Evolutionary conservation across 805 yeast species (phyloP), one percentile per base, ranked within the genome.

Genomic region (Nakazawaea anatomiae): DNA sequence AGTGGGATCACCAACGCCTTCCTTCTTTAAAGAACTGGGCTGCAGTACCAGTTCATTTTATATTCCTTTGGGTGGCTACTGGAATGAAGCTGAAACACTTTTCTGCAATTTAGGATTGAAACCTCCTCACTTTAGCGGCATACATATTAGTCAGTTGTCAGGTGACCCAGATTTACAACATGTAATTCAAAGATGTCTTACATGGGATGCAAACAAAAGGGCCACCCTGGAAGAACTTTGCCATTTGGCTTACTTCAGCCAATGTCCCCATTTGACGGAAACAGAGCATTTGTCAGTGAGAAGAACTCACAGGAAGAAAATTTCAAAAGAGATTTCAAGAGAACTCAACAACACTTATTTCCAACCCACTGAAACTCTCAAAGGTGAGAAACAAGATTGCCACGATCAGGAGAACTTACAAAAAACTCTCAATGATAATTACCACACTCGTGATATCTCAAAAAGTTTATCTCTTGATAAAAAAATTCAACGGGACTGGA

Each of bases 141-240:
- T 71, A 3, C 68, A 69, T 8, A 67, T 83, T 9, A 68, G 73
- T 12, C 64, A 71, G 5, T 55, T 84, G 8, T 61, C 83, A 5
- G 71, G 76, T 7, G 67, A 76, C 52, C 65, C 51, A 58, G 74
- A 63, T 60, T 75, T 65, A 59, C 78, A 60, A 57, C 73, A 65
- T 48, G 68, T 68, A 53, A 76, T 74, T 7, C 65, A 64, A 54
- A 58, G 65, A 1, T 86, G 91, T 58, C 70, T 90, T 35, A 69
- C 75, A 47, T 90, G 97, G 96, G 83, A 89, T 65, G 95, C 96
- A 1, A 64, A 66, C n/a, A 61, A 65, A n/a, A 73, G 95, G 56
- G 75, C 80, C 0, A 74, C 76, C 39, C 85, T 77, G 1, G 70
- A 71, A 1, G 65, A 65, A 7, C 56, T 87, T 32, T 69, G 81